Evolutionary conservation across 2,329 filamentous ascomycete genomes (phyloP), one percentile per base, ranked within the genome.

Genomic region (Ilyonectria sp.): DNA sequence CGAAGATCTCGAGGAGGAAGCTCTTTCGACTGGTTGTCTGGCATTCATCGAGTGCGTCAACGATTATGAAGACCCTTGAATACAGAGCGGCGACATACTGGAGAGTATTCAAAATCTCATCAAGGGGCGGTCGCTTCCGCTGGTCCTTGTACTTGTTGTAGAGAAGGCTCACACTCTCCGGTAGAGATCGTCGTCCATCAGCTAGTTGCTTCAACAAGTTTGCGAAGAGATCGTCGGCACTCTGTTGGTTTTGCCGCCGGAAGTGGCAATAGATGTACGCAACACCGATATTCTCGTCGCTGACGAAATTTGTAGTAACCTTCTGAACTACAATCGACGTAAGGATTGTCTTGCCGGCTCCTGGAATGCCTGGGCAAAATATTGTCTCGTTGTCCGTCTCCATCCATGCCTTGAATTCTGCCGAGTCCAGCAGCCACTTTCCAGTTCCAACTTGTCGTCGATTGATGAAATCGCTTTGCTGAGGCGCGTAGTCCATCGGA

Each of bases 261-360:
- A 78, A 80, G 40, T 80, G 77, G 60, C 74, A 81, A 49, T 77
- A 82, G 1, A 81, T 6, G 26, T 78, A 81, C 3, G 75, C 76
- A 15, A 82, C 67, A 2, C 74, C 75, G 15, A 71, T 29, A 17
- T 7, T 8, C 15, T n/a, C 21, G 8, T 29, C 1, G 23, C 26
- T 15, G 11, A 49, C 8, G 3, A 29, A 5, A 8, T 26, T 49
- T 3, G 46, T 26, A 1, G 11, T n/a, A 26, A 49, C 5, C 11
- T 26, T 17, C 26, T 26, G 26, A 26, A 26, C 26, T 26, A 26
- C 6, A 26, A 26, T 26, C 26, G 26, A 26, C 26, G 26, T 26
- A 26, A 6, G 26, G 26, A 26, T 26, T 26, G 46, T 49, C 13
- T 29, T 49, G 8, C 46, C 46, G 6, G 46, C 23, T 17, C 23